phyloP scores from a whole-genome alignment of 1,284 basidiomycete genomes.

The Puccinia coronata region DNA sequence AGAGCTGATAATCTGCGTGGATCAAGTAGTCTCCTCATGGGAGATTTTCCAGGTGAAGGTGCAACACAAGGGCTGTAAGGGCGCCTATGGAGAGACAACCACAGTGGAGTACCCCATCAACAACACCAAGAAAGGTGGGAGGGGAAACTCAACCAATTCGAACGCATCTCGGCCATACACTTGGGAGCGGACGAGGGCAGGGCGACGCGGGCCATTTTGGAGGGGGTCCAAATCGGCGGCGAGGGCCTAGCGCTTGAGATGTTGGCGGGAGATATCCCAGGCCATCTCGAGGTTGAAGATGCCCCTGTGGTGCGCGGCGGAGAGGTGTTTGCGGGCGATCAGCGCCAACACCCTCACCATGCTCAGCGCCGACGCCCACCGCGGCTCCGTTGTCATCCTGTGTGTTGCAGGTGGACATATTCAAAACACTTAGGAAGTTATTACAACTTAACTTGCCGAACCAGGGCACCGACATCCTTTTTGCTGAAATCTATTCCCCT shows the following conservation, averaged over 20 bases:
- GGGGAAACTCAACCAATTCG: conserved; percentile 27
- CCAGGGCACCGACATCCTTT: too few species aligned
- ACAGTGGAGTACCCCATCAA: too few species aligned
- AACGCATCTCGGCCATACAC: conserved; percentile 42
- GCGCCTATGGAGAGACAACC: too few species aligned
- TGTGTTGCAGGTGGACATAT: too few species aligned
- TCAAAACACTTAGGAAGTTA: too few species aligned
- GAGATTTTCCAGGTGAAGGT: too few species aligned
- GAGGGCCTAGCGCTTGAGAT: conserved; percentile 21
- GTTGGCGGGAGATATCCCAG: conserved; percentile 45
- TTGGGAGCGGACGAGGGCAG: conserved; percentile 10
- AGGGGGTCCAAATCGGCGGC: not conserved
- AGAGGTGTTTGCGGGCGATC: conserved; percentile 34
- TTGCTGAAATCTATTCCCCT: too few species aligned
- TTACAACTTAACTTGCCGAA: too few species aligned
- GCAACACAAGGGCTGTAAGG: too few species aligned
- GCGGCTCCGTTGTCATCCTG: not conserved
- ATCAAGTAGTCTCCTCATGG: too few species aligned
- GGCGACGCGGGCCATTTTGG: not conserved
- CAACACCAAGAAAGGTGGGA: not conserved
- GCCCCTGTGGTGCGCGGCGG: conserved; percentile 5
- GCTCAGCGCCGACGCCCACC: conserved; percentile 32
- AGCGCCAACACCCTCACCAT: conserved; percentile 14
- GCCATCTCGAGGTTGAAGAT: conserved; percentile 47
- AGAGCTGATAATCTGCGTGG: too few species aligned